These are phyloP conservation scores for Imleria badia DNA, from an alignment of 768 basidiomycete species.

Conservation along the genomic window DNA sequence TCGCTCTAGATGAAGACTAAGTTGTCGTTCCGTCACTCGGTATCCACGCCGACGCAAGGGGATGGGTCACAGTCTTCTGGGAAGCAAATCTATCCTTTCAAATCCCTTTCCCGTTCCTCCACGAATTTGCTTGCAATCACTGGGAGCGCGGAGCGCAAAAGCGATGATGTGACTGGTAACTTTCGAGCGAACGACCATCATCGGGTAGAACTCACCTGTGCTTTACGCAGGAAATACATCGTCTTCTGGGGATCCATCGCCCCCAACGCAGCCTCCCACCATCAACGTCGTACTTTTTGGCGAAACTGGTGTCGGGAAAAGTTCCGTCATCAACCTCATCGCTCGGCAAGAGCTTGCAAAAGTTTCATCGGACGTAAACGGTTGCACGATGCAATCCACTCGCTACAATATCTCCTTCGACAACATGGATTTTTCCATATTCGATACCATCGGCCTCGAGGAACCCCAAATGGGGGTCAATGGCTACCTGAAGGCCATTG, in stretches of 20 bases:
- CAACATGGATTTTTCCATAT: slow-evolving; percentile 23
- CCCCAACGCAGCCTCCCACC: neutral
- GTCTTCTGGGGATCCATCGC: neutral
- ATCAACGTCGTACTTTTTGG: slow-evolving; percentile 43
- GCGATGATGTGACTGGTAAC: slow-evolving; percentile 6
- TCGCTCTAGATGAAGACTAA: slow-evolving; percentile 6
- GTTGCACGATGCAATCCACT: slow-evolving; percentile 37
- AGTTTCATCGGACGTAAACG: slow-evolving; percentile 29
- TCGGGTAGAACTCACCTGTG: slow-evolving; percentile 5
- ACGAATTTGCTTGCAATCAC: neutral
- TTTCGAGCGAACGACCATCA: neutral
- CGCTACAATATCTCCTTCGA: slow-evolving; percentile 29
- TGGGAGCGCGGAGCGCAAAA: neutral
- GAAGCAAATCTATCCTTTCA: neutral
- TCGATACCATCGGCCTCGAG: slow-evolving; percentile 38
- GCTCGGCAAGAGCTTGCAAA: slow-evolving; percentile 21
- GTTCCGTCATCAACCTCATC: slow-evolving; percentile 33
- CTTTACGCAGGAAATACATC: neutral
- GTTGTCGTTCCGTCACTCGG: neutral
- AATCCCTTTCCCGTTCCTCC: neutral
- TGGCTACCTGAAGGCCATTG: slow-evolving; percentile 28
- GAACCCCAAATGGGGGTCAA: slow-evolving; percentile 30
- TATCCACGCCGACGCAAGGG: neutral
- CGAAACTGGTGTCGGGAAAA: slow-evolving; percentile 38
- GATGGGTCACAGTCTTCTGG: neutral